These are phyloP conservation scores for Teunomyces barrocoloradensis DNA, from an alignment of 805 yeast species.

Conservation along the genomic window DNA sequence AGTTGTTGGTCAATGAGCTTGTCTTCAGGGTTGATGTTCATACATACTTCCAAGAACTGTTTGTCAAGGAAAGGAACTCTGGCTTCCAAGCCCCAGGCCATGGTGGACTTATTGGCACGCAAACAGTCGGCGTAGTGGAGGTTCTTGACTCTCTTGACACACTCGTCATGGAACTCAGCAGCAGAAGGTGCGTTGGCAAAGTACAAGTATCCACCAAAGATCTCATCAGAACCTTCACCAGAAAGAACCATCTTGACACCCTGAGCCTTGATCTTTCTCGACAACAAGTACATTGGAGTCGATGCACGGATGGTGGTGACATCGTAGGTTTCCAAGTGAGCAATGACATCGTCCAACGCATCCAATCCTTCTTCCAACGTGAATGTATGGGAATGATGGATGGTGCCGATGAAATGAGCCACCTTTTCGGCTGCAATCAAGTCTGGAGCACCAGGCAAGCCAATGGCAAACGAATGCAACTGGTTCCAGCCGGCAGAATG, in stretches of 20 bases:
- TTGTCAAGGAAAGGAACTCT: constrained; percentile 98
- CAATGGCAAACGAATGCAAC: constrained; percentile 95
- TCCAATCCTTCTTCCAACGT: constrained; percentile 96
- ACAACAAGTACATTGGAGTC: constrained; percentile 95
- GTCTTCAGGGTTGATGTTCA: constrained; percentile 93
- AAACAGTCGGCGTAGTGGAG: constrained; percentile 95
- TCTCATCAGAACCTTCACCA: constrained; percentile 99
- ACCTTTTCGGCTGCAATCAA: constrained; percentile 93
- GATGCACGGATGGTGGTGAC: constrained; percentile 99
- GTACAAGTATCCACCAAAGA: constrained; percentile 97
- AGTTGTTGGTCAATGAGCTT: constrained; percentile 72
- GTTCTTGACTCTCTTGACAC: constrained; percentile 95
- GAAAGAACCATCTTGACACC: constrained; percentile 99
- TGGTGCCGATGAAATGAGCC: constrained; percentile 92
- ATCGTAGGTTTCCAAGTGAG: constrained; percentile 95
- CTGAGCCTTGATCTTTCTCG: constrained; percentile 97
- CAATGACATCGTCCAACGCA: constrained; percentile 89
- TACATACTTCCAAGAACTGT: constrained; percentile 83
- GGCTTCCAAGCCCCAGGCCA: constrained; percentile 99
- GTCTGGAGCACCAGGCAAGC: constrained; percentile 98
- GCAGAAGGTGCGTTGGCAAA: constrained; percentile 96
- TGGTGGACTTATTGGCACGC: constrained; percentile 98
- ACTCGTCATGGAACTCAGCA: constrained; percentile 90
- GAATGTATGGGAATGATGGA: constrained; percentile 97
- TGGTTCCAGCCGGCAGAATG: constrained; percentile 74